These are phyloP conservation scores for Boletus edulis DNA, from an alignment of 768 basidiomycete genomes.

Conservation along the genomic window DNA sequence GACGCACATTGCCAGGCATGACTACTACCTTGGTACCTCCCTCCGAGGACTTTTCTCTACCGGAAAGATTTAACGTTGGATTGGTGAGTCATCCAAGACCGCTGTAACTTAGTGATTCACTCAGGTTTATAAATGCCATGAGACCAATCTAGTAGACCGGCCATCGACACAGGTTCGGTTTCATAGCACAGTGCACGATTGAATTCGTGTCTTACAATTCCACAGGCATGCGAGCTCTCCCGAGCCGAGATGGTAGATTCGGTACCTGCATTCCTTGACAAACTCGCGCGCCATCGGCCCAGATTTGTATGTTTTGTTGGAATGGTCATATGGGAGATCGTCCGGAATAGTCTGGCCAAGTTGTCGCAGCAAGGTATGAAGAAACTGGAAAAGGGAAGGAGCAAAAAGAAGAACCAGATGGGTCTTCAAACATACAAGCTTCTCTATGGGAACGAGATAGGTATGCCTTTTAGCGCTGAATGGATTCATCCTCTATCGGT, in stretches of 20 bases:
- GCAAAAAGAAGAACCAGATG: conserved; percentile 7
- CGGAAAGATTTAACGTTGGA: conserved; percentile 57
- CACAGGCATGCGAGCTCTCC: conserved; percentile 56
- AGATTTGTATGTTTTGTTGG: conserved; percentile 78
- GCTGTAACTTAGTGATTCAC: not conserved
- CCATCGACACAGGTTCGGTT: conserved; percentile 58
- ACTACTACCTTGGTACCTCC: conserved; percentile 53
- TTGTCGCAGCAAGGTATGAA: conserved; percentile 7
- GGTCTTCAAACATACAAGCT: conserved; percentile 27
- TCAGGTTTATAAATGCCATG: not conserved
- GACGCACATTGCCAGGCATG: conserved; percentile 43
- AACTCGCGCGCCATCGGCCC: conserved; percentile 57
- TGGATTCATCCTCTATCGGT: not conserved
- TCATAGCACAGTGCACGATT: not conserved
- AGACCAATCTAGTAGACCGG: conserved; percentile 78
- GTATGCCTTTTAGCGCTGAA: not conserved
- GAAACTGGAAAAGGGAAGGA: conserved; percentile 4
- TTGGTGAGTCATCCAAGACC: conserved; percentile 46
- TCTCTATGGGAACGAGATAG: conserved; percentile 8
- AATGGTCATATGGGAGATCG: conserved; percentile 55
- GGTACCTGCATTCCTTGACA: conserved; percentile 58
- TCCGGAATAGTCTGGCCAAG: conserved; percentile 37
- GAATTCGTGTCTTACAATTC: not conserved
- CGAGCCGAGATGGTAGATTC: conserved; percentile 47
- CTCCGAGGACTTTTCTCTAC: conserved; percentile 59